Conservation (phyloP, 2,329 filamentous ascomycete species). For the Teratosphaeria epicoccoides region DNA sequence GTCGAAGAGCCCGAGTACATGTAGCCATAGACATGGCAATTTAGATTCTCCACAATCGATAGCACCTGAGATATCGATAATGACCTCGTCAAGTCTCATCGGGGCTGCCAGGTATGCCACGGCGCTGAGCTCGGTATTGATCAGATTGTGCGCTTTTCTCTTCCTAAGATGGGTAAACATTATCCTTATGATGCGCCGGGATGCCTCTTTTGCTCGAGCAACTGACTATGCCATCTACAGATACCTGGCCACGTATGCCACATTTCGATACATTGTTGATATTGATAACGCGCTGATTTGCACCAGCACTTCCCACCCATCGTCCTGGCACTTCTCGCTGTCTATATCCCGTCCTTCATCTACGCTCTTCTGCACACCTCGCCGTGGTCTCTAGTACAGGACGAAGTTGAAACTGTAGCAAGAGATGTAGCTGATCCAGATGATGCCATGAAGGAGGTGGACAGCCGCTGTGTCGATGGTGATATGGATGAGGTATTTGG, state of each 20-base stretch:
- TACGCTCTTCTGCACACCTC: constrained; percentile 21
- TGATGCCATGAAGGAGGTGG: constrained; percentile 12
- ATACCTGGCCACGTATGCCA: constrained; percentile 28
- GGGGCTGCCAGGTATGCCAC: constrained; percentile 4
- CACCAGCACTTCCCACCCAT: constrained; percentile 22
- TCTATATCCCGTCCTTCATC: constrained; percentile 36
- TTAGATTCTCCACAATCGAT: background rate
- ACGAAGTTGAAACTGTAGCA: constrained; percentile 28
- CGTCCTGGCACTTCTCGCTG: constrained; percentile 29
- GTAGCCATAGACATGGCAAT: no score
- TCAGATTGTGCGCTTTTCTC: constrained; percentile 20
- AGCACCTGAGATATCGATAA: background rate
- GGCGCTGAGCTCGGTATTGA: constrained; percentile 4
- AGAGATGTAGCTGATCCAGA: constrained; percentile 23
- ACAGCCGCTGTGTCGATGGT: constrained; percentile 17
- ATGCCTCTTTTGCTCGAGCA: background rate
- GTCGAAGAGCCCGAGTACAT: no score
- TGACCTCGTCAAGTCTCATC: constrained; percentile 5
- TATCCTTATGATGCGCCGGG: constrained; percentile 12
- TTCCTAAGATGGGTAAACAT: constrained; percentile 28
- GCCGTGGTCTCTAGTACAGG: constrained; percentile 24
- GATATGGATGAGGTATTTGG: constrained; percentile 31
- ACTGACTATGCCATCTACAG: constrained; percentile 12
- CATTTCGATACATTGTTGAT: background rate
- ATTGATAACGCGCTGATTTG: constrained; percentile 9